Evolutionary conservation across 2,329 filamentous ascomycete genomes (phyloP).

Genomic region (Zopfia rhizophila): DNA sequence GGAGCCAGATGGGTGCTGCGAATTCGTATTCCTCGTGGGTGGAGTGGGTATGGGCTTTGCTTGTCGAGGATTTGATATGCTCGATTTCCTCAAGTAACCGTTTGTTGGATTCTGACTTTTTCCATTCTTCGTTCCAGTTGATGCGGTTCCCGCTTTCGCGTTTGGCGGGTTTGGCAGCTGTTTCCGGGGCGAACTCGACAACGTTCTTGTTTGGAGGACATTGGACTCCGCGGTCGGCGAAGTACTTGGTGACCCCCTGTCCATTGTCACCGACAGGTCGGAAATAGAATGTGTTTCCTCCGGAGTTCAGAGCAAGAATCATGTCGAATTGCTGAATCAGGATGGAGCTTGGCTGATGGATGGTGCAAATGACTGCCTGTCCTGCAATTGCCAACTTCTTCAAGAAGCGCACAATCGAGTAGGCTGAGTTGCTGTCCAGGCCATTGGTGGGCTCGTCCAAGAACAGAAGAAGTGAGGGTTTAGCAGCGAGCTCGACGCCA

Average conservation of each 20-base stretch:
- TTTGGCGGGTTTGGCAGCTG: slow-evolving; percentile 67
- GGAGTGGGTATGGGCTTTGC: slow-evolving; percentile 51
- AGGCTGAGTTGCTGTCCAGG: slow-evolving; percentile 75
- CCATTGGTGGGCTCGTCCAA: slow-evolving; percentile 78
- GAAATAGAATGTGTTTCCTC: slow-evolving; percentile 78
- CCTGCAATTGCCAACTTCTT: slow-evolving; percentile 74
- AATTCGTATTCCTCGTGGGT: slow-evolving; percentile 63
- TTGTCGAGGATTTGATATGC: slow-evolving; percentile 68
- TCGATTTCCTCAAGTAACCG: slow-evolving; percentile 72
- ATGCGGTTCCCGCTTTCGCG: slow-evolving; percentile 65
- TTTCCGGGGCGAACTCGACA: slow-evolving; percentile 74
- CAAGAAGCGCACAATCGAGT: slow-evolving; percentile 73
- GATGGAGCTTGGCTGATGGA: slow-evolving; percentile 76
- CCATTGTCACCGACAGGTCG: slow-evolving; percentile 76
- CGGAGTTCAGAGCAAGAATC: slow-evolving; percentile 74
- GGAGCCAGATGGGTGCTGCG: slow-evolving; percentile 70
- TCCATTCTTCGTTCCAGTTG: slow-evolving; percentile 82
- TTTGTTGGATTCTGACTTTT: slow-evolving; percentile 69
- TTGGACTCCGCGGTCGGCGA: slow-evolving; percentile 70
- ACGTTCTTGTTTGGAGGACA: slow-evolving; percentile 75
- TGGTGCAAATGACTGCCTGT: slow-evolving; percentile 78
- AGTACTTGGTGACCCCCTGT: slow-evolving; percentile 73
- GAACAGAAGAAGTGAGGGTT: slow-evolving; percentile 74
- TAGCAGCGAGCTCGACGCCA: slow-evolving; percentile 71
- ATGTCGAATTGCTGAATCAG: slow-evolving; percentile 79